Evolutionary conservation across 2,329 filamentous ascomycete species (phyloP), one percentile per base, ranked within the genome.

Genomic region (Pseudogymnoascus sp.): DNA sequence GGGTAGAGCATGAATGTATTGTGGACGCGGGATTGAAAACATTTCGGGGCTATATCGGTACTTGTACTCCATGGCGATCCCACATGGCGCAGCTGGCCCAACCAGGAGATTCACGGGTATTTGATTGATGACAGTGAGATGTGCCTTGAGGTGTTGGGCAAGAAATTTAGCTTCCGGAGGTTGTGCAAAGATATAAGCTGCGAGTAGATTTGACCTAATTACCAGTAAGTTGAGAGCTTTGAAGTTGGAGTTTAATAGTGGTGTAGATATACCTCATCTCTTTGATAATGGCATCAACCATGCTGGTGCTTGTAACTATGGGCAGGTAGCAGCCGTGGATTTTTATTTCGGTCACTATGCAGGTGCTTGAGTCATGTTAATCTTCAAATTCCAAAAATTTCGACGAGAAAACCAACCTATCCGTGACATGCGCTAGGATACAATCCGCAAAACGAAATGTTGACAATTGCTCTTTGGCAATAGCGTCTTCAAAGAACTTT

Each of bases 161-260:
- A 88, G 75, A 66, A 87, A 88, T 70, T 87, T 88, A 14, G 79
- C 82, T 2, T 80, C 74, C 1, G 75, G 66, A 0, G 79, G 75
- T 21, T 75, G 74, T 8, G 79, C 78, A 69, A 85, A 87, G 66
- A 82, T 75, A 67, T 84, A 86, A 2, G 78, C 75, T 18, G 81
- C 81, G 42, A 68, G 63, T 12, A 61, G 64, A 1, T 67, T 72
- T 16, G 70, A 74, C 68, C 72, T 70, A 61, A 74, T 75, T 40
- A n/a, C 37, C 18, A 2, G 40, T 44, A 44, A 44, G 40, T 21
- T 21, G 40, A 21, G 76, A 69, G 5, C 8, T 12, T 40, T 44
- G 4, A 21, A 44, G 40, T 38, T 38, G 5, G 37, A 38, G 18
- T 21, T 42, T 5, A 11, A 12, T 44, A 21, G 40, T 44, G 16